Base-by-base conservation (phyloP, 495 filamentous ascomycete species). In the Massariosphaeria phaeospora region DNA sequence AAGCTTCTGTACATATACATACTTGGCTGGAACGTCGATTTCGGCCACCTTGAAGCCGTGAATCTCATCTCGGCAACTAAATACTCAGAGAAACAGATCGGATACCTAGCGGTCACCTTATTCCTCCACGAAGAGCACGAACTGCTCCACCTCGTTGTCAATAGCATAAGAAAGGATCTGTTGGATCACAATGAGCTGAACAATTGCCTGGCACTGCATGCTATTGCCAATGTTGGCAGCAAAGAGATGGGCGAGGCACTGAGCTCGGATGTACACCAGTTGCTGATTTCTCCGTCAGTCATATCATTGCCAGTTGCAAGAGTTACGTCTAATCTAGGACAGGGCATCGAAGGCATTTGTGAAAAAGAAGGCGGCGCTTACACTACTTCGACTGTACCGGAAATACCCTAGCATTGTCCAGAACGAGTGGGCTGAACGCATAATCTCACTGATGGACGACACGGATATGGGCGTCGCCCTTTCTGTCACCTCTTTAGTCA, bases 1-100 rank as follows among this genome's bases (percentile, higher is more conserved):
- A 59, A 86, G 82, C 79, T 99, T 59, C 80, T 99, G 39, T 99
- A 99, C 67, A 96, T 99, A 62, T 99, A 99, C 69, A 99, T 99
- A 52, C 83, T 97, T 43, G 94, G 94, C 7, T 99, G 94, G 84
- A 94, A 99, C 67, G 91, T 99, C 72, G 94, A 97, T 69, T 99
- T 99, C 67, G 94, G 94, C 20, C 94, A 99, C 68, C 81, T 97
- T 30, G 94, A 99, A 72, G 94, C 94, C 8, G 91, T 99, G 69
- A 96, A 96, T 59, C 80, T 99, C 52, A 91, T 99, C 50, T 96
- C 91, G 4, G 91, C 90, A 20, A 89, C 76, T 62, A 97, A 97
- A 67, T 99, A 96, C 72, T 97, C 93, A 4, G 94, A 99, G 69
- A 99, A 99, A 74, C 94, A 99, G 73, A 99, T 99, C 62, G 94